These are phyloP conservation scores for Diaporthe sp. DNA, from an alignment of 2,329 filamentous ascomycete genomes.

Conservation along the genomic window DNA sequence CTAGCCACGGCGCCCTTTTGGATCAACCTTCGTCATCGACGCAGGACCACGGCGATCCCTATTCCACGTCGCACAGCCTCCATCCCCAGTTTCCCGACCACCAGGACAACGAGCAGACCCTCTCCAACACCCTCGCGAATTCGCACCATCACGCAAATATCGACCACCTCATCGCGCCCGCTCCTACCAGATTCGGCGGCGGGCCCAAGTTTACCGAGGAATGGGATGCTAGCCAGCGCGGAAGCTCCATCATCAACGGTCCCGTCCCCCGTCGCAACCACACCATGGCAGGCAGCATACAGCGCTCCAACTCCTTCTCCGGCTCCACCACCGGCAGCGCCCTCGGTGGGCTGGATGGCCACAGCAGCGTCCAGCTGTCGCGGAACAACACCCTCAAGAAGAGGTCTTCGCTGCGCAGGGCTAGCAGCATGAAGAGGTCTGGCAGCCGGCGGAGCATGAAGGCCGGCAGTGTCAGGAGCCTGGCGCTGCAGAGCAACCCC, in stretches of 20 bases:
- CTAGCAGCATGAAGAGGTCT: conserved; percentile 82
- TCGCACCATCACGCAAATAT: conserved; percentile 34
- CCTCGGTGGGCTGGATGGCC: conserved; percentile 48
- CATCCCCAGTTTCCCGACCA: conserved; percentile 16
- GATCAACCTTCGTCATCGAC: conserved; percentile 38
- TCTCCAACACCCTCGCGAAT: conserved; percentile 44
- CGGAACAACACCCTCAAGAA: conserved; percentile 87
- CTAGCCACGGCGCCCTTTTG: conserved; percentile 18
- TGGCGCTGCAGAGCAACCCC: conserved; percentile 77
- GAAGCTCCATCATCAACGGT: conserved; percentile 74
- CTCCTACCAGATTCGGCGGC: conserved; percentile 53
- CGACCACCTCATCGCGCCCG: conserved; percentile 43
- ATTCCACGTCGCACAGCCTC: conserved; percentile 27
- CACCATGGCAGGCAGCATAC: conserved; percentile 56
- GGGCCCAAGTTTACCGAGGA: conserved; percentile 75
- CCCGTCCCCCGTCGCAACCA: conserved; percentile 44
- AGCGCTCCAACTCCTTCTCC: conserved; percentile 73
- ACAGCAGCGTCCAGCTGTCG: conserved; percentile 55
- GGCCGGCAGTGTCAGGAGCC: conserved; percentile 88
- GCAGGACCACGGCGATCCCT: conserved; percentile 26
- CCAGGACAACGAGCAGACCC: conserved; percentile 34
- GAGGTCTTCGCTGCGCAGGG: conserved; percentile 82
- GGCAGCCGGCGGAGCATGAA: conserved; percentile 85
- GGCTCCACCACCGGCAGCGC: conserved; percentile 65
- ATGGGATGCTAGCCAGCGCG: conserved; percentile 78